Evolutionary conservation across 768 basidiomycete genomes (phyloP).

Genomic region (Auriscalpium orientale): DNA sequence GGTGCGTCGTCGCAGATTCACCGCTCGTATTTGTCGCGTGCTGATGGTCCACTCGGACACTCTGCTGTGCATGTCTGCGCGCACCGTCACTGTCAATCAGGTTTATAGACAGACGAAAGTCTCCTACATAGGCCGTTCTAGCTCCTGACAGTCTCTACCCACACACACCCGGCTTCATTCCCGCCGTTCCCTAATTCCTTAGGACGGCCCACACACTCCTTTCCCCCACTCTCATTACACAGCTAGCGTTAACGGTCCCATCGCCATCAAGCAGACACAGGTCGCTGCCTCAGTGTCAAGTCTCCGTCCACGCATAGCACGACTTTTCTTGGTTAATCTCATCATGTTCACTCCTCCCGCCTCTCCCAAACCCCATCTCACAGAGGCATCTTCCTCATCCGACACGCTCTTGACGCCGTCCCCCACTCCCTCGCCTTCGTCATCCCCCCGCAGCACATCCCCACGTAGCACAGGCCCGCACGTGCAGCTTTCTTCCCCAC

Average conservation of each 20-base stretch:
- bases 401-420: background rate
- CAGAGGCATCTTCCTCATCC: constrained; percentile 2
- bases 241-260: no score
- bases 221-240: constrained; percentile 7
- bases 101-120: no score
- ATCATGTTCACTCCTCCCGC: constrained; percentile 34
- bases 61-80: background rate
- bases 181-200: no score
- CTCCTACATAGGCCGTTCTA: no score
- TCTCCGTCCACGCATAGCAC: background rate
- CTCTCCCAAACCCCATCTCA: constrained; percentile 28
- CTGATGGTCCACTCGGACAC: no score
- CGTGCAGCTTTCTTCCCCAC: constrained; percentile 7
- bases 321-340: background rate
- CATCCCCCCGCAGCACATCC: background rate
- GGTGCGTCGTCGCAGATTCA: no score
- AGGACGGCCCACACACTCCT: background rate
- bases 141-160: no score
- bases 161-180: no score
- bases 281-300: background rate
- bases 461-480: background rate
- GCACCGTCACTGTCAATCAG: background rate
- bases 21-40: no score
- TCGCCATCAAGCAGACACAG: no score
- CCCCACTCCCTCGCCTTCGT: background rate